phyloP scores from a whole-genome alignment of 1,284 basidiomycete species.

The Ustilago nuda region DNA sequence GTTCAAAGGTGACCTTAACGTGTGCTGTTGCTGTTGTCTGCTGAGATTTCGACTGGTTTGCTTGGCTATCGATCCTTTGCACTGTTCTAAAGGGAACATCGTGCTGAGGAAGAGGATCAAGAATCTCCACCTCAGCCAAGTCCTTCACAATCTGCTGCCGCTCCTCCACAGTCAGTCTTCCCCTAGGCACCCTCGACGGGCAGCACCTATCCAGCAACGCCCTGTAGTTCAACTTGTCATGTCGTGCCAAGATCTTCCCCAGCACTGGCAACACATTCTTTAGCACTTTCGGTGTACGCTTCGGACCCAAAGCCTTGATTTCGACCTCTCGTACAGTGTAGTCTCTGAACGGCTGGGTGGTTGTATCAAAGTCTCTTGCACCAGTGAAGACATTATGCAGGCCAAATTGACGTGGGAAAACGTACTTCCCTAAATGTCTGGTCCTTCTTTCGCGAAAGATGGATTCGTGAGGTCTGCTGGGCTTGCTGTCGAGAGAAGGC shows the following conservation, averaged over 20 bases:
- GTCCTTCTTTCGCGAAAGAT: slow-evolving; percentile 64
- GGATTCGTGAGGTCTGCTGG: neutral
- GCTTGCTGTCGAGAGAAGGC: slow-evolving; percentile 6
- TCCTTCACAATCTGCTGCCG: slow-evolving; percentile 82
- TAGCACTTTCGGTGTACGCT: slow-evolving; percentile 80
- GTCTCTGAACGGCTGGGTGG: slow-evolving; percentile 71
- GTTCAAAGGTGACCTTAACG: slow-evolving; percentile 10
- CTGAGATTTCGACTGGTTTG: neutral
- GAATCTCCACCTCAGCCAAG: slow-evolving; percentile 34
- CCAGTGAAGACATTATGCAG: slow-evolving; percentile 75
- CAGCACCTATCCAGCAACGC: slow-evolving; percentile 77
- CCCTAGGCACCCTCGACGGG: slow-evolving; percentile 77
- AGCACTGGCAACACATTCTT: slow-evolving; percentile 74
- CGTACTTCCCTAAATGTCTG: slow-evolving; percentile 80
- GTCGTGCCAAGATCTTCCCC: slow-evolving; percentile 77
- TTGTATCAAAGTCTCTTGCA: slow-evolving; percentile 38
- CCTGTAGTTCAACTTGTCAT: slow-evolving; percentile 79
- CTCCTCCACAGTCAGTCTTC: slow-evolving; percentile 40
- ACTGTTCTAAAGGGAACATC: slow-evolving; percentile 5
- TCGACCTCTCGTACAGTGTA: slow-evolving; percentile 78
- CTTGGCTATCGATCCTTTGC: slow-evolving; percentile 10
- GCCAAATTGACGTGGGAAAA: slow-evolving; percentile 83
- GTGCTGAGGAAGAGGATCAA: slow-evolving; percentile 5
- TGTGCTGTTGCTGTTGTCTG: neutral
- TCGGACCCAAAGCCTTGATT: slow-evolving; percentile 72